These are phyloP conservation scores for Pseudoscleropodium purum DNA, from an alignment of 225 moss, liverwort and hornwort species.

Conservation along the genomic window DNA sequence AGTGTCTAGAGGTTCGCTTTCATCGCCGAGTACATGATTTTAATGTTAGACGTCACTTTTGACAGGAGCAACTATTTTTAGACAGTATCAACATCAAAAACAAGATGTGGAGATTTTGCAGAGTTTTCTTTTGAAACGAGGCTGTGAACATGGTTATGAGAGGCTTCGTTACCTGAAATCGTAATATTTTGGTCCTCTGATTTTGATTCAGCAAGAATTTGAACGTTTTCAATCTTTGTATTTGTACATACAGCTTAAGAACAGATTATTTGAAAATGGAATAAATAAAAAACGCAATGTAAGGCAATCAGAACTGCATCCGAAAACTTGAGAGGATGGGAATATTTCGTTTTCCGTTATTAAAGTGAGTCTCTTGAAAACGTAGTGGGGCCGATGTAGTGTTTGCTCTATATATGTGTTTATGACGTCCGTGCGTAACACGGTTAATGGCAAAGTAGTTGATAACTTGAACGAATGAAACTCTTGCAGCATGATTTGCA, in stretches of 20 bases:
- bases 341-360: not conserved
- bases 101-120: not conserved
- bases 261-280: not conserved
- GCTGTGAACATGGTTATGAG: not conserved
- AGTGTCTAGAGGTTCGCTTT: not conserved
- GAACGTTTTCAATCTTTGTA: not conserved
- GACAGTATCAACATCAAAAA: not conserved
- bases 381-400: not conserved
- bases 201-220: not conserved
- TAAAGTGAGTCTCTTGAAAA: not conserved
- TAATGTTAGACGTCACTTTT: not conserved
- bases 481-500: conserved; percentile 16
- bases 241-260: not conserved
- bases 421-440: not conserved
- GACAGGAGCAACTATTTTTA: not conserved
- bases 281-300: not conserved
- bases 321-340: not conserved
- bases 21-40: not conserved
- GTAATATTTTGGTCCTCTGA: not conserved
- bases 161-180: not conserved
- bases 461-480: not conserved
- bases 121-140: not conserved
- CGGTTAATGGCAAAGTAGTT: not conserved
- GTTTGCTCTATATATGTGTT: not conserved
- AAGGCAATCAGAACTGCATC: not conserved